These are phyloP conservation scores for Thelephora aurantiotincta DNA, from an alignment of 768 basidiomycete species.

Conservation along the genomic window DNA sequence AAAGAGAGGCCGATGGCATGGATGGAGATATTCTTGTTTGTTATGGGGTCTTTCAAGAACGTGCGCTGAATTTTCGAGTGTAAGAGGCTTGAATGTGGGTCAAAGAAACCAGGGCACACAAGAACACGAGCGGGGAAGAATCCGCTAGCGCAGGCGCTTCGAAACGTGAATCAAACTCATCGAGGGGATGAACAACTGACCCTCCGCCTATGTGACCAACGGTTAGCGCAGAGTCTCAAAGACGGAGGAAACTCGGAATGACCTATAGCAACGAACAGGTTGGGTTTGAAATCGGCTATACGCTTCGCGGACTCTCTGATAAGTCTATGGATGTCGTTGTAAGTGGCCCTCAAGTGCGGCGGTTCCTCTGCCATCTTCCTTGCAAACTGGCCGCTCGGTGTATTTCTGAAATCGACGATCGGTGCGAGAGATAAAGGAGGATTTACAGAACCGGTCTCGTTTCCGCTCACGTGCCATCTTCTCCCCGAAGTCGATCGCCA, in stretches of 20 bases:
- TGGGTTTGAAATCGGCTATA: conserved; percentile 81
- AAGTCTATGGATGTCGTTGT: conserved; percentile 88
- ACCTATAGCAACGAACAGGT: conserved; percentile 78
- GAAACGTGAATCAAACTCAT: conserved; percentile 8
- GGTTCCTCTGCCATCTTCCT: conserved; percentile 16
- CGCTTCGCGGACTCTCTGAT: conserved; percentile 52
- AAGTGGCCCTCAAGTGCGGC: conserved; percentile 60
- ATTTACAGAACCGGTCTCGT: too few species aligned
- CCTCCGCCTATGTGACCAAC: conserved; percentile 46
- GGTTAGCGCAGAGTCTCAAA: not conserved
- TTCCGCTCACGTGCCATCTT: too few species aligned
- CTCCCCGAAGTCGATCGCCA: too few species aligned
- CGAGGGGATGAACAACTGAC: conserved; percentile 29
- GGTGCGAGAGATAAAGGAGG: too few species aligned
- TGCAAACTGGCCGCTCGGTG: too few species aligned
- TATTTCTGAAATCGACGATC: too few species aligned
- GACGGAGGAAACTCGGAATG: conserved; percentile 10
- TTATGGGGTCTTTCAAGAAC: conserved; percentile 58
- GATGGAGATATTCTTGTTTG: conserved; percentile 74
- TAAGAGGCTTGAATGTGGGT: not conserved
- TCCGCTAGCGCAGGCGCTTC: conserved; percentile 35
- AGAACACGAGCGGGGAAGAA: conserved; percentile 94
- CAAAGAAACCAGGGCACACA: conserved; percentile 22
- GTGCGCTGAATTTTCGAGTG: conserved; percentile 41
- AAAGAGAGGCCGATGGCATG: conserved; percentile 94